Percentiles rank a stretch among this genome's conserved stretches.
phyloP scores from a whole-genome alignment of 768 basidiomycete species.

The Macrolepiota fuliginosa region DNA sequence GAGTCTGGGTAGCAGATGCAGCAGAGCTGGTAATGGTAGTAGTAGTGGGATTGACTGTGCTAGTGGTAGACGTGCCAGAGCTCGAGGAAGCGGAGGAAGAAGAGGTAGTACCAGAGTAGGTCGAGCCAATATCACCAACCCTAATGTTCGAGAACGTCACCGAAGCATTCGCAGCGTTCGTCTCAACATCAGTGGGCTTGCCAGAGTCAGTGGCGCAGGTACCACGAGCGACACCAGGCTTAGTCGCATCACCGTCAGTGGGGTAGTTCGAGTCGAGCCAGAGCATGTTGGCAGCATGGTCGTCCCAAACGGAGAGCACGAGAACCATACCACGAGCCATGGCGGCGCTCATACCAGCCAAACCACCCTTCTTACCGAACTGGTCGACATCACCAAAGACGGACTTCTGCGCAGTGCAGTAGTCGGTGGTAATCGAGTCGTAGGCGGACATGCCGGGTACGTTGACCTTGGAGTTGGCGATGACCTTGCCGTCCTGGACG shows the following conservation, averaged over 20 bases:
- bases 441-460: conserved; percentile 36
- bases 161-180: conserved; percentile 11
- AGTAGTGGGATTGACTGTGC: background rate
- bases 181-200: conserved; percentile 16
- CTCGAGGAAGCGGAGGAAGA: background rate
- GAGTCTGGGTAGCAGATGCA: background rate
- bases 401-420: conserved; percentile 41
- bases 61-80: background rate
- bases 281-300: conserved; percentile 51
- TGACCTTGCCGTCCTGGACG: conserved; percentile 51
- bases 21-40: background rate
- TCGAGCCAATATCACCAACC: conserved; percentile 19
- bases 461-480: conserved; percentile 47
- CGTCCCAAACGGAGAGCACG: conserved; percentile 51
- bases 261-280: conserved; percentile 56
- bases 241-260: conserved; percentile 12
- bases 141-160: conserved; percentile 22
- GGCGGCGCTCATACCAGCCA: conserved; percentile 30
- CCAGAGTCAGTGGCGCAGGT: conserved; percentile 19
- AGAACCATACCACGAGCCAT: conserved; percentile 43
- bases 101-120: background rate
- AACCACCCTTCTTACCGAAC: conserved; percentile 39
- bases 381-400: conserved; percentile 41
- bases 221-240: background rate
- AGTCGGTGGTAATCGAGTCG: conserved; percentile 44